These are phyloP conservation scores for Rhizopogon roseolus DNA, from an alignment of 768 basidiomycete genomes.

Conservation along the genomic window DNA sequence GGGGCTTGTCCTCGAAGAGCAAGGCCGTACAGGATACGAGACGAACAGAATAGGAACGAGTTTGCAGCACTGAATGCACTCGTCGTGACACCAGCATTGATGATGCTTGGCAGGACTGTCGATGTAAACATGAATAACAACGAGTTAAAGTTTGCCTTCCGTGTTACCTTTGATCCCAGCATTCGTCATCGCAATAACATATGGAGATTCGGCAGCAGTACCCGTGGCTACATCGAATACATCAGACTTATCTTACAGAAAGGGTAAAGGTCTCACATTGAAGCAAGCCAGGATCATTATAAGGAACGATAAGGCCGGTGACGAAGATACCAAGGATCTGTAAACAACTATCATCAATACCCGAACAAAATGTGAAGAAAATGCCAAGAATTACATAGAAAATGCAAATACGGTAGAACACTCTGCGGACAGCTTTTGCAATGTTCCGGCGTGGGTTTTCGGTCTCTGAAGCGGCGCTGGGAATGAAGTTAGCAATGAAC, in stretches of 20 bases:
- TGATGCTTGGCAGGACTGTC: slow-evolving; percentile 54
- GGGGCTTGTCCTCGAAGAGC: slow-evolving; percentile 51
- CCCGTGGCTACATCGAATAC: slow-evolving; percentile 41
- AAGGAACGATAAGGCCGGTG: slow-evolving; percentile 74
- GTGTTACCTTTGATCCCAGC: slow-evolving; percentile 58
- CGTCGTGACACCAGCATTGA: slow-evolving; percentile 71
- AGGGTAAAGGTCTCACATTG: slow-evolving; percentile 21
- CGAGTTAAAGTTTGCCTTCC: neutral
- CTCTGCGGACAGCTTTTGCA: slow-evolving; percentile 66
- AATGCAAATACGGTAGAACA: slow-evolving; percentile 75
- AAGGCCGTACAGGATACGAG: slow-evolving; percentile 36
- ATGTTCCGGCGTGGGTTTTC: slow-evolving; percentile 77
- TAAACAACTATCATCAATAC: neutral
- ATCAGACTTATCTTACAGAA: neutral
- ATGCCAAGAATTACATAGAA: slow-evolving; percentile 62
- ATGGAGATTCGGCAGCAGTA: slow-evolving; percentile 73
- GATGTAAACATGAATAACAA: neutral
- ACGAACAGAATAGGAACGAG: slow-evolving; percentile 52
- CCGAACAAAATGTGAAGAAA: neutral
- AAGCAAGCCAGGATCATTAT: slow-evolving; percentile 49
- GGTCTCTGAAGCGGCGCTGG: slow-evolving; percentile 71
- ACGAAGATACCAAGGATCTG: slow-evolving; percentile 65
- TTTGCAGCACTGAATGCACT: slow-evolving; percentile 71
- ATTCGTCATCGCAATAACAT: slow-evolving; percentile 71
- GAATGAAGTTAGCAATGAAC: slow-evolving; percentile 7